Conservation (phyloP, 2,329 filamentous ascomycete genomes). For the Trichoderma harzianum region DNA sequence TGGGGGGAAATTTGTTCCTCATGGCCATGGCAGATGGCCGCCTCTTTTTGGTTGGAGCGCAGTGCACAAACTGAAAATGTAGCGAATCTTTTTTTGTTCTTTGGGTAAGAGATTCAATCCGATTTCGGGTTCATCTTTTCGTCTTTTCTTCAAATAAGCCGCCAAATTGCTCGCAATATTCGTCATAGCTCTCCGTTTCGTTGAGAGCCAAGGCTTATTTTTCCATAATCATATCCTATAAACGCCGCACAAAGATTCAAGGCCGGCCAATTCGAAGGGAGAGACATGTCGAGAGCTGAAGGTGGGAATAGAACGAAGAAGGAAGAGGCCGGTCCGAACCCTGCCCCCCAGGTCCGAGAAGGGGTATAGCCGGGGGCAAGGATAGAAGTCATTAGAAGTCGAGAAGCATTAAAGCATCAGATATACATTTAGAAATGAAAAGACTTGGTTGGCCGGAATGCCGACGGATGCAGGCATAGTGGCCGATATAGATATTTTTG, state of each 20-base stretch:
- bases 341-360: not conserved
- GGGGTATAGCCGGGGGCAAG: slow-evolving; percentile 12
- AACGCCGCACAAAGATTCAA: slow-evolving; percentile 9
- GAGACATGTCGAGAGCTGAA: not conserved
- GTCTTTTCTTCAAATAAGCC: not conserved
- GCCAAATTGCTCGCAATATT: not conserved
- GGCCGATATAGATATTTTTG: not conserved
- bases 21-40: not conserved
- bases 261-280: not conserved
- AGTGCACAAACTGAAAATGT: not conserved
- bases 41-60: not conserved
- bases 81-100: not conserved
- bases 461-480: not conserved
- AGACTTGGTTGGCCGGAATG: not conserved
- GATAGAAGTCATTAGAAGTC: slow-evolving; percentile 1
- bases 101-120: not conserved
- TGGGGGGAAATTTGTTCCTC: not conserved
- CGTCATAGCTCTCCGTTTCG: not conserved
- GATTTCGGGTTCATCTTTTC: not conserved
- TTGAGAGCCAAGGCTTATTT: not conserved
- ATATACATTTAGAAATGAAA: slow-evolving; percentile 16
- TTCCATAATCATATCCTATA: not conserved
- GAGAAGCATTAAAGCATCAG: slow-evolving; percentile 8
- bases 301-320: not conserved
- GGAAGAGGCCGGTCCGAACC: not conserved